phyloP scores from a whole-genome alignment of 1,284 basidiomycete genomes.

The Cutaneotrichosporon curvatum region DNA sequence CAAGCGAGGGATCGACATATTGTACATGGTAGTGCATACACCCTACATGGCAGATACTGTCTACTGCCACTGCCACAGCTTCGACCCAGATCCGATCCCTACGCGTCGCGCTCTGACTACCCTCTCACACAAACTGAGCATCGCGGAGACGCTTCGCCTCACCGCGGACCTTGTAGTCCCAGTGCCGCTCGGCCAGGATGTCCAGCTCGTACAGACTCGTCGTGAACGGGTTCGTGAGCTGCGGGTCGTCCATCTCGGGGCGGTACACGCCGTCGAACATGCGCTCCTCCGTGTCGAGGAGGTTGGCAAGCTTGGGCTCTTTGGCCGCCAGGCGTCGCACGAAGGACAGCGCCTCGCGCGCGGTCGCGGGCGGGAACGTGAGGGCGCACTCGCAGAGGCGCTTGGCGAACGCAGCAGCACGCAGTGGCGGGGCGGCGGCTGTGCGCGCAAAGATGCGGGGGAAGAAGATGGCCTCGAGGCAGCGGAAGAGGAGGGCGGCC shows the following conservation, averaged over 20 bases:
- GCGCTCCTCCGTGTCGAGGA: slow-evolving; percentile 80
- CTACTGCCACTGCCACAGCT: too few species aligned
- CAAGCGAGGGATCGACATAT: too few species aligned
- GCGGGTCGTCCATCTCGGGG: slow-evolving; percentile 75
- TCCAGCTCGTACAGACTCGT: slow-evolving; percentile 46
- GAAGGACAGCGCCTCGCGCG: slow-evolving; percentile 64
- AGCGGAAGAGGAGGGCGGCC: slow-evolving; percentile 72
- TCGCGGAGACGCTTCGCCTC: slow-evolving; percentile 42
- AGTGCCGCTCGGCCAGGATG: slow-evolving; percentile 38
- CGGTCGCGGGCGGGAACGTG: slow-evolving; percentile 65
- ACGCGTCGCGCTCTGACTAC: too few species aligned
- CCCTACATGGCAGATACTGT: too few species aligned
- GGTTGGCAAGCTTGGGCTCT: slow-evolving; percentile 71
- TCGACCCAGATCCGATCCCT: too few species aligned
- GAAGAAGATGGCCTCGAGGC: slow-evolving; percentile 70
- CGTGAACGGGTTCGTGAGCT: slow-evolving; percentile 52
- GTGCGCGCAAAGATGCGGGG: slow-evolving; percentile 53
- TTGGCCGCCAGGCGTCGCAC: slow-evolving; percentile 63
- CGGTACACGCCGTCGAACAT: slow-evolving; percentile 72
- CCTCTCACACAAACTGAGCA: slow-evolving; percentile 20
- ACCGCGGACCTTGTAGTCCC: slow-evolving; percentile 40
- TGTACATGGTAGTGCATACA: too few species aligned
- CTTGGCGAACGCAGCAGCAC: slow-evolving; percentile 85
- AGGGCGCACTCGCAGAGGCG: slow-evolving; percentile 72
- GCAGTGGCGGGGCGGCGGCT: slow-evolving; percentile 60